Evolutionary conservation across 768 basidiomycete species (phyloP).

Genomic region (Naganishia vishniacii): DNA sequence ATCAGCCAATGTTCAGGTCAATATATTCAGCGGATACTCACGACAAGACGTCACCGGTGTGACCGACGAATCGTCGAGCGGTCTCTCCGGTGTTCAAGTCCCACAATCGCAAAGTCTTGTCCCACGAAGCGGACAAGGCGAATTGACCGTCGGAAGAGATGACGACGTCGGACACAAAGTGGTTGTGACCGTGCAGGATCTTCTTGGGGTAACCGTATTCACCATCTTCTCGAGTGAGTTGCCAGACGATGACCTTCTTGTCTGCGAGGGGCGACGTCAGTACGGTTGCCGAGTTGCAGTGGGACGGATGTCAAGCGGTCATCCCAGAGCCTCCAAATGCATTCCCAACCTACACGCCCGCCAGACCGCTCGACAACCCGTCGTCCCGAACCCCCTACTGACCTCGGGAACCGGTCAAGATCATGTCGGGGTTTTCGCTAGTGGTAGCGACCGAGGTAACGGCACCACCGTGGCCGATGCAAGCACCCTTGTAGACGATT

Average conservation of each 20-base stretch:
- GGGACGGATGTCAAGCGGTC: too few species aligned
- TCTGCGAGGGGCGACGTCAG: constrained; percentile 54
- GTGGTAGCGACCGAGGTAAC: constrained; percentile 98
- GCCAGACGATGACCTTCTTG: constrained; percentile 99
- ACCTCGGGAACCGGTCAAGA: constrained; percentile 97
- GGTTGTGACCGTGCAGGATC: constrained; percentile 97
- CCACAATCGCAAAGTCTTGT: constrained; percentile 99
- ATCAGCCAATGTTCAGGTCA: too few species aligned
- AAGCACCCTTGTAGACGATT: constrained; percentile 82
- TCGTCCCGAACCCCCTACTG: too few species aligned
- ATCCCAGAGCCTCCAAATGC: too few species aligned
- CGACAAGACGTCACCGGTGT: constrained; percentile 94
- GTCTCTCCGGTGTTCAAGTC: constrained; percentile 96
- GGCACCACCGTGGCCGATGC: constrained; percentile 93
- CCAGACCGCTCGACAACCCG: too few species aligned
- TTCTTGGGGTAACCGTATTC: constrained; percentile 94
- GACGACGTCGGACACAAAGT: constrained; percentile 97
- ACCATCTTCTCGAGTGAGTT: constrained; percentile 75
- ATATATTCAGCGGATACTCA: constrained; percentile 24
- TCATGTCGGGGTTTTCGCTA: constrained; percentile 98
- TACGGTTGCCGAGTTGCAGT: too few species aligned
- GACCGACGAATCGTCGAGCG: constrained; percentile 94
- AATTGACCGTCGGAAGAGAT: constrained; percentile 99
- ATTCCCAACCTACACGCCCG: too few species aligned
- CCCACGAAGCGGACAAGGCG: constrained; percentile 98